Conservation (phyloP, 1,139 yeast species). For the Groenewaldozyma sp. region DNA sequence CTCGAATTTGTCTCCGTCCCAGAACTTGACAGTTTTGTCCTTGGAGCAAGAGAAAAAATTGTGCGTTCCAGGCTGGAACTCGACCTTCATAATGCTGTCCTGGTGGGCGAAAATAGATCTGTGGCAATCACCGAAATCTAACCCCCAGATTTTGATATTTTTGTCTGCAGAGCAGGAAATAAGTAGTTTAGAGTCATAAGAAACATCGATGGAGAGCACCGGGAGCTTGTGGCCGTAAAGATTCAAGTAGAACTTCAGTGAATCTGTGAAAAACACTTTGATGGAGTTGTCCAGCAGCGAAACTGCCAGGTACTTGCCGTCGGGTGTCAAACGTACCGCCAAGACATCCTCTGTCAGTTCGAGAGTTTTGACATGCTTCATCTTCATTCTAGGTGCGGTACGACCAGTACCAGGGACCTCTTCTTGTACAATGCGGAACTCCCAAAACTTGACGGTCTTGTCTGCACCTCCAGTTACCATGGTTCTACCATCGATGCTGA, state of each 20-base stretch:
- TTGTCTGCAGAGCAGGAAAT: slow-evolving; percentile 95
- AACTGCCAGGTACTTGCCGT: slow-evolving; percentile 65
- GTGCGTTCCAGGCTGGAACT: slow-evolving; percentile 74
- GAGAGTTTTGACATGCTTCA: slow-evolving; percentile 69
- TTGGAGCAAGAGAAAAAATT: slow-evolving; percentile 86
- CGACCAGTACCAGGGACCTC: slow-evolving; percentile 60
- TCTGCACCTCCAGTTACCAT: slow-evolving; percentile 93
- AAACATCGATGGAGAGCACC: slow-evolving; percentile 70
- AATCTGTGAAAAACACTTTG: slow-evolving; percentile 80
- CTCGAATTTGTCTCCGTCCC: slow-evolving; percentile 98
- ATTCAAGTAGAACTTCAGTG: slow-evolving; percentile 77
- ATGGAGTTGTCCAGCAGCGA: slow-evolving; percentile 88
- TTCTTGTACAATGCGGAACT: slow-evolving; percentile 58
- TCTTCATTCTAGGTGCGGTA: slow-evolving; percentile 43
- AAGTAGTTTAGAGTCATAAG: slow-evolving; percentile 75
- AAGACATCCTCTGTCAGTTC: slow-evolving; percentile 82
- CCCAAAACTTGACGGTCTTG: slow-evolving; percentile 84
- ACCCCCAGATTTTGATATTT: slow-evolving; percentile 95
- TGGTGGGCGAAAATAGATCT: slow-evolving; percentile 94
- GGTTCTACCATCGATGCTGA: slow-evolving; percentile 76
- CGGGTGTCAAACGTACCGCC: slow-evolving; percentile 75
- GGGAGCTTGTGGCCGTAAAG: slow-evolving; percentile 95
- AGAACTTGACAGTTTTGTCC: slow-evolving; percentile 81
- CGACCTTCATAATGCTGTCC: slow-evolving; percentile 85
- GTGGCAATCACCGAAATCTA: slow-evolving; percentile 98